Conservation (phyloP, 768 basidiomycete genomes). For the Agaricus blazei region DNA sequence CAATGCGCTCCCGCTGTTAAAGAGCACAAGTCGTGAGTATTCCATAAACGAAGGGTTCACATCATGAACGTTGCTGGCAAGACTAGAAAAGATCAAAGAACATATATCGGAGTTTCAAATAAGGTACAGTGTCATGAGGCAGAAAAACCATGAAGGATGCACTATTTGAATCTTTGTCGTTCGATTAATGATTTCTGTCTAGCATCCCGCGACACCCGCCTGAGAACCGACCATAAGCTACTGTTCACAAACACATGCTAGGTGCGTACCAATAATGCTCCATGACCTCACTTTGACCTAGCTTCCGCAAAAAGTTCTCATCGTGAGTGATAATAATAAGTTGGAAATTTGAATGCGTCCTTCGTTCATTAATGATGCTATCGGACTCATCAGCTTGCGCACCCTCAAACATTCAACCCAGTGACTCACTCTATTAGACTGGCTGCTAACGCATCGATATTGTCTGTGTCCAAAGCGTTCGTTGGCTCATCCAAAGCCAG, state of each 20-base stretch:
- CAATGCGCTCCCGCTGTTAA: too few relatives aligned
- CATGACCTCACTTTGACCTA: conserved; percentile 90
- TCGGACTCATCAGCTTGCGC: conserved; percentile 5
- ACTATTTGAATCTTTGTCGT: conserved; percentile 58
- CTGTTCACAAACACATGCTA: conserved; percentile 3
- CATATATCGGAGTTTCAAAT: too few relatives aligned
- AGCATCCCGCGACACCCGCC: conserved; percentile 72
- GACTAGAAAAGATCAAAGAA: background rate
- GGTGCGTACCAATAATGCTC: conserved; percentile 85
- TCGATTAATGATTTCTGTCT: conserved; percentile 79
- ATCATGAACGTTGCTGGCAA: background rate
- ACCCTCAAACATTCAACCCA: background rate
- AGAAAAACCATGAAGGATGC: background rate
- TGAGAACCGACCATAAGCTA: conserved; percentile 22
- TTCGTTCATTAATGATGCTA: conserved; percentile 93
- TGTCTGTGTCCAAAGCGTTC: conserved; percentile 93
- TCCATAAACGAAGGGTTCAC: too few relatives aligned
- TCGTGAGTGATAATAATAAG: conserved; percentile 96
- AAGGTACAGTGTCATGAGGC: background rate
- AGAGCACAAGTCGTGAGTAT: too few relatives aligned
- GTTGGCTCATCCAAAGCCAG: conserved; percentile 97
- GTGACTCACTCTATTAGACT: conserved; percentile 83
- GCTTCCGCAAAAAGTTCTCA: conserved; percentile 87
- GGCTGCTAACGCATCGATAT: conserved; percentile 89
- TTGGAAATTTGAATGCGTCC: conserved; percentile 89